A percentile compares a stretch with the other conserved stretches of the same genome.
phyloP scores from a whole-genome alignment of 1,284 basidiomycete genomes.

The Somion occarium region DNA sequence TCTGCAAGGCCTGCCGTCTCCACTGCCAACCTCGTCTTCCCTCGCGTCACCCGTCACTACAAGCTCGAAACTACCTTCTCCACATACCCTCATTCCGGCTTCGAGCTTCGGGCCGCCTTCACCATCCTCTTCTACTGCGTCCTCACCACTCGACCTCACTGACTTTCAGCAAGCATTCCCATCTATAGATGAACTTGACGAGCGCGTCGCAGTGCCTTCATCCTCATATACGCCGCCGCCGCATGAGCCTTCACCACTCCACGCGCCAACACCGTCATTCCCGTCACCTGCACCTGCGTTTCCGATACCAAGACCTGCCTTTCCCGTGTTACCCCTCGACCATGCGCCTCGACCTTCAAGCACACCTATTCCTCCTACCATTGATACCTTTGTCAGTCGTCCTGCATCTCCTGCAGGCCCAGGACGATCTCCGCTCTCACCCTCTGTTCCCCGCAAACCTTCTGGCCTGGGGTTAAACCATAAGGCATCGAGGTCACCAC shows the following conservation, averaged over 20 bases:
- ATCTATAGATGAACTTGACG: slow-evolving; percentile 71
- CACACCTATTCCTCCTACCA: slow-evolving; percentile 60
- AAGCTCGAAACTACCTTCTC: slow-evolving; percentile 29
- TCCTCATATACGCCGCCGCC: slow-evolving; percentile 11
- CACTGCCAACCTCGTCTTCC: slow-evolving; percentile 24
- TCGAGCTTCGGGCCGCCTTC: slow-evolving; percentile 70
- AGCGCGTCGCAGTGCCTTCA: slow-evolving; percentile 41
- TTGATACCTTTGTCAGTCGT: slow-evolving; percentile 53
- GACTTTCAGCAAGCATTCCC: slow-evolving; percentile 65
- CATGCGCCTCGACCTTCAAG: slow-evolving; percentile 58
- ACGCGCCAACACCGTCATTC: neutral
- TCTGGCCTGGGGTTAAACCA: slow-evolving; percentile 36
- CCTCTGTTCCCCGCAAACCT: slow-evolving; percentile 39
- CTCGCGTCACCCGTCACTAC: slow-evolving; percentile 26
- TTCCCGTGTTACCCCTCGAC: slow-evolving; percentile 51
- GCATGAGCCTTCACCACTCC: neutral
- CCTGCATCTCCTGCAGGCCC: slow-evolving; percentile 47
- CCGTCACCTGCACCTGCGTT: neutral
- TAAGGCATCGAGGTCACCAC: slow-evolving; percentile 14
- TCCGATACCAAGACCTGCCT: slow-evolving; percentile 24
- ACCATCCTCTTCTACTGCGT: slow-evolving; percentile 49
- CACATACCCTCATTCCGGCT: slow-evolving; percentile 59
- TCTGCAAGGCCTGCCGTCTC: slow-evolving; percentile 23
- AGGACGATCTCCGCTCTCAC: slow-evolving; percentile 27
- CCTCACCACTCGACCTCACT: slow-evolving; percentile 36